Percentiles rank a stretch among this genome's conserved stretches.
These are phyloP conservation scores for Apiospora saccharicola DNA, from an alignment of 2,329 filamentous ascomycete species.

Conservation along the genomic window DNA sequence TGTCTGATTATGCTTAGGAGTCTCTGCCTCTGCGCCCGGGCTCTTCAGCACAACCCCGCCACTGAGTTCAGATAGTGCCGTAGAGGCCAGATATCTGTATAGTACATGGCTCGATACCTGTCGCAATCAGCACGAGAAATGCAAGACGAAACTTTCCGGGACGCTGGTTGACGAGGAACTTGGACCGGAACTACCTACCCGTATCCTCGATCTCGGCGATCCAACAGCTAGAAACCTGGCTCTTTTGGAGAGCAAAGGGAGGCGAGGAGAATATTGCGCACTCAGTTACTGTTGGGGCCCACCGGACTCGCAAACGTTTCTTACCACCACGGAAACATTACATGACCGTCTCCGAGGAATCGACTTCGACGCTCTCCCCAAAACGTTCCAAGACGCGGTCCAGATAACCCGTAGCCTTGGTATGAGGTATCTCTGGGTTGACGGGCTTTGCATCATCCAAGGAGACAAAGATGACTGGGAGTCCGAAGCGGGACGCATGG, in stretches of 20 bases:
- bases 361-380: neutral
- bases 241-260: neutral
- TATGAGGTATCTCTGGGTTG: slow-evolving; percentile 2
- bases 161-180: neutral
- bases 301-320: neutral
- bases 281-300: slow-evolving; percentile 13
- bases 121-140: neutral
- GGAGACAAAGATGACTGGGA: neutral
- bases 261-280: neutral
- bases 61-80: neutral
- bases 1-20: neutral
- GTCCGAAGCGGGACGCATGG: neutral
- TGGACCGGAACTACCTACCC: neutral
- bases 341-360: neutral
- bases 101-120: neutral
- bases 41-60: neutral
- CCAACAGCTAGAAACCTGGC: neutral
- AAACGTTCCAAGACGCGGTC: neutral
- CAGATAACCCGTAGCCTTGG: neutral
- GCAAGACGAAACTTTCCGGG: neutral
- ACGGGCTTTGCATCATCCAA: slow-evolving; percentile 12
- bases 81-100: neutral
- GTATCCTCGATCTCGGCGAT: neutral
- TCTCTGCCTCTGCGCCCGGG: neutral
- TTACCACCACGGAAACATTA: neutral